Evolutionary conservation across 306 rosid species (phyloP), one percentile per base, ranked within the genome.

Genomic region (Cicer bijugum): DNA sequence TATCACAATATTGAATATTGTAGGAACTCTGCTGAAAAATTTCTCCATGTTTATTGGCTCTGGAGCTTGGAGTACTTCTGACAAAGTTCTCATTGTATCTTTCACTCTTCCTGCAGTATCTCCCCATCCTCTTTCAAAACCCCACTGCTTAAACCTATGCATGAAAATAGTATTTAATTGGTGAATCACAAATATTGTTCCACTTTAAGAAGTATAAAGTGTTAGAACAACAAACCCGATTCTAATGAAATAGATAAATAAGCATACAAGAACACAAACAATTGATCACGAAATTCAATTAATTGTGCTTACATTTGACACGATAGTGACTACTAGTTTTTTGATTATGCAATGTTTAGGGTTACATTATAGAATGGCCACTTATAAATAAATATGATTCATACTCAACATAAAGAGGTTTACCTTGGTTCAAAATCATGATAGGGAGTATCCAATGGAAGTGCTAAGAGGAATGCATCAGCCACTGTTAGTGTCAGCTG

Each of bases 71-170:
- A 93, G 90, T 71, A 88, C 87, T 83, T 93, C 98, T 6, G 96
- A 85, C 15, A 90, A 77, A 23, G 82, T 48, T 76, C 80, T 65
- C 85, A 93, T 88, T 64, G 90, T 89, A 62, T 89, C 97, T 84
- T 71, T 85, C 35, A 87, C 91, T 81, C 92, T 88, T 71, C 86
- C 88, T 68, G 91, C 90, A 38, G 87, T 86, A 42, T 89, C 92
- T 70, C 97, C 98, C 98, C 98, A 93, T 0, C 98, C 98, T 86
- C 75, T 89, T 86, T 93, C 98, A 67, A 93, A 93, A 4, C 98
- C 98, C 97, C 98, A 93, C 70, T 89, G 88, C 66, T 89, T 89
- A 1, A 91, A 61, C 87, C 98, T 93, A 83, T 33, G 9, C 51
- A 48, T 44, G 69, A 58, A 72, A 64, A 63, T 52, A 1, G 20